phyloP scores from a whole-genome alignment of 2,329 filamentous ascomycete species.

The Acrocalymma vagum region DNA sequence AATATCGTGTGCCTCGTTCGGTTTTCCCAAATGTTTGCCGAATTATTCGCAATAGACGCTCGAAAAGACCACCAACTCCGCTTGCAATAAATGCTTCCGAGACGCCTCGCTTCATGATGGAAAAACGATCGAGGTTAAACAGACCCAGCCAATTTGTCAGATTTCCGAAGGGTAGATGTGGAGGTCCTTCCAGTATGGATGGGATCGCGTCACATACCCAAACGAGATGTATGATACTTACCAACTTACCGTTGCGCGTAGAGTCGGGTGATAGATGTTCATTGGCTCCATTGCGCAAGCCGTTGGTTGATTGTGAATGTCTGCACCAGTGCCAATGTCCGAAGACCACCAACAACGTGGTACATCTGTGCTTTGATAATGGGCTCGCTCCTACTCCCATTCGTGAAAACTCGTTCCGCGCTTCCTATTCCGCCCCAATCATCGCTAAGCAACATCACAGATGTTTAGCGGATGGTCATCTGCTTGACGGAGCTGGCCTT shows the following conservation, averaged over 20 bases:
- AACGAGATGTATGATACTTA: conserved; percentile 52
- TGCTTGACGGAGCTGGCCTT: conserved; percentile 86
- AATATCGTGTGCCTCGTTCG: background rate
- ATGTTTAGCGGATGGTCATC: conserved; percentile 71
- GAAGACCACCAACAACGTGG: conserved; percentile 12
- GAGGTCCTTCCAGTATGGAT: conserved; percentile 28
- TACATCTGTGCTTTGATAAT: conserved; percentile 11
- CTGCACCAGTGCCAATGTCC: conserved; percentile 14
- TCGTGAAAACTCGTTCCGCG: conserved; percentile 1
- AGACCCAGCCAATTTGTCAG: conserved; percentile 30
- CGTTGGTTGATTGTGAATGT: conserved; percentile 28
- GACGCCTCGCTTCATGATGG: conserved; percentile 40
- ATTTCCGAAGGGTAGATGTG: conserved; percentile 42
- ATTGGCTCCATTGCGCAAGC: conserved; percentile 49
- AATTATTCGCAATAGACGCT: conserved; percentile 33
- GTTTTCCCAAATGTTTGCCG: conserved; percentile 23
- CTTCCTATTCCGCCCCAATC: background rate
- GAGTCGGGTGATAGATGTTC: conserved; percentile 37
- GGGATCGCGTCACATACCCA: conserved; percentile 50
- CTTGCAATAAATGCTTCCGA: conserved; percentile 37
- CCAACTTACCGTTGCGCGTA: conserved; percentile 53
- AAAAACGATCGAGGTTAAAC: conserved; percentile 26
- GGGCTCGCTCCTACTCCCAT: conserved; percentile 25
- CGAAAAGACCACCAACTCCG: conserved; percentile 32
- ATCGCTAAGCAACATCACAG: background rate